Evolutionary conservation across 441 rosid species (phyloP).

Genomic region (Syzygium syzygioides): DNA sequence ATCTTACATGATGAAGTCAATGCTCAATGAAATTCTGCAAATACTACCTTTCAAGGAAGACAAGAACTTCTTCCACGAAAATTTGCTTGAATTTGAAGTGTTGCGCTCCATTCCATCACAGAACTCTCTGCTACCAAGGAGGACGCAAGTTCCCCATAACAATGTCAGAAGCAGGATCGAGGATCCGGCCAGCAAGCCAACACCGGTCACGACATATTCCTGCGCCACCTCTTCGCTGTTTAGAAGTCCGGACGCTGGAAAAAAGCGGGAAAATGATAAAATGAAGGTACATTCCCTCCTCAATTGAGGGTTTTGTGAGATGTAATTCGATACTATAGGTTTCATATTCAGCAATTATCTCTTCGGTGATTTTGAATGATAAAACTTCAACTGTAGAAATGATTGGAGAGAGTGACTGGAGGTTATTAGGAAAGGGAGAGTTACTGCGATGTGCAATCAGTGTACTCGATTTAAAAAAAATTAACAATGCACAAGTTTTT

Average conservation of each 20-base stretch:
- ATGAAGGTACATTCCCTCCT: background rate
- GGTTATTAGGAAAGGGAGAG: background rate
- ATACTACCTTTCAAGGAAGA: slow-evolving; percentile 3
- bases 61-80: background rate
- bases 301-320: background rate
- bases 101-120: background rate
- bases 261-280: background rate
- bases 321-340: background rate
- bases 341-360: background rate
- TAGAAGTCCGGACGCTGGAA: slow-evolving; percentile 19
- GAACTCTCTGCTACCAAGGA: slow-evolving; percentile 9
- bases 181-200: slow-evolving; percentile 20
- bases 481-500: background rate
- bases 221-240: slow-evolving; percentile 17
- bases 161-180: slow-evolving; percentile 16
- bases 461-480: background rate
- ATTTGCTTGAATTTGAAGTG: background rate
- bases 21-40: background rate
- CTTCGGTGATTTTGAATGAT: background rate
- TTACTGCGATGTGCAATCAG: background rate
- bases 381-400: background rate
- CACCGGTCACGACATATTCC: slow-evolving; percentile 13
- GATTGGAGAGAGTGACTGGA: background rate
- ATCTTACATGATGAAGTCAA: background rate
- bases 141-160: slow-evolving; percentile 22